Evolutionary conservation across 768 basidiomycete species (phyloP), one percentile per base, ranked within the genome.

Genomic region (Harrya chromipes): DNA sequence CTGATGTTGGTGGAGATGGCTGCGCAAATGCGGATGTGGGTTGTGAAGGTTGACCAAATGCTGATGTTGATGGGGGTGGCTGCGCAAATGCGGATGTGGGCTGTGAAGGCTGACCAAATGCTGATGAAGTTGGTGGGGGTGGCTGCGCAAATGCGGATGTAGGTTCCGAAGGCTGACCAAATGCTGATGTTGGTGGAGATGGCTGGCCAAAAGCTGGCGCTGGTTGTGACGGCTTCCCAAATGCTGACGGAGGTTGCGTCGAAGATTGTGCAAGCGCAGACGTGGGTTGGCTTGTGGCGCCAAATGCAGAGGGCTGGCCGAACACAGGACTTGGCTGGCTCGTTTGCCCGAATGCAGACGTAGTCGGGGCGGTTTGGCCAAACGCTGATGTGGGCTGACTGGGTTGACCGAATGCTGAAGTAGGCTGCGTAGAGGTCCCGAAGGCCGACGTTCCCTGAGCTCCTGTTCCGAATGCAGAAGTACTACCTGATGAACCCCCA

Each of bases 351-450:
- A 72, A 71, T 12, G 56, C 66, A 19, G 71, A 60, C 17, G 57
- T 49, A 20, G 58, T 27, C 34, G 57, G 62, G 5, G 50, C 12
- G 4, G 69, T 44, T 40, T 73, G 70, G 13, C 72, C 70, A 54
- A 77, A 76, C 4, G 61, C 65, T 10, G 74, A 72, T 6, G 57
- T 38, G 7, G 52, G n/a, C 37, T 70, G 70, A 53, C 70, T 67
- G 36, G 46, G 70, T 49, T 61, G 65, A 62, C 74, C 63, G 40
- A 79, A 75, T 9, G 64, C 63, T 21, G 76, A 68, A 4, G 60
- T 53, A 6, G 66, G 59, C 47, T 68, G 62, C 20, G 63, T 26
- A 11, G 64, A 37, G 21, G 74, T 63, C 50, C 70, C 72, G 8
- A 74, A 73, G n/a, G 63, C 64, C 1, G 70, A 63, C 11, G 68